Base-by-base conservation (phyloP, 2,329 filamentous ascomycete genomes). In the Juglanconis juglandina region DNA sequence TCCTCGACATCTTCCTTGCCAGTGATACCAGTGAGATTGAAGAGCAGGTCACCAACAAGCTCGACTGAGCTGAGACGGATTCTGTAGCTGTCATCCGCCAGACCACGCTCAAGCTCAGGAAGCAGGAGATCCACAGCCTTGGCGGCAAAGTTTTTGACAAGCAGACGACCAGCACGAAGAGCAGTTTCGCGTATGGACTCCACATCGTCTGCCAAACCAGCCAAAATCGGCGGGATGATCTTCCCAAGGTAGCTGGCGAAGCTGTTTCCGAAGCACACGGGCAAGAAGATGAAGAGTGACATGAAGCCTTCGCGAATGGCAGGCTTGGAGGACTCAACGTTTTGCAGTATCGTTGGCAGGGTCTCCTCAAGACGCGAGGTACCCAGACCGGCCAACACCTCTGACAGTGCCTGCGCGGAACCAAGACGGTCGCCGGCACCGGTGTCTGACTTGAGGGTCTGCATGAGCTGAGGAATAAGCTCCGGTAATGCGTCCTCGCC, bases 221-320 rank as follows among this genome's bases (percentile, higher is more conserved):
- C 87, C 65, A 99, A 82, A 69, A 99, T 98, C 24, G 95, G 90
- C 17, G 95, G 96, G 68, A 99, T 96, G 69, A 99, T 96, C 72
- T 88, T 92, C 76, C 88, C 91, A 63, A 99, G 88, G 71, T 99
- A 99, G 71, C 92, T 92, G 67, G 95, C 90, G 71, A 99, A 99
- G 74, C 93, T 96, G 82, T 99, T 99, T 70, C 95, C 95, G 69
- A 99, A 99, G 77, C 95, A 99, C 56, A 96, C 95, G 11, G 95
- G 95, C 78, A 99, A 86, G 84, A 97, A 99, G 67, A 99, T 98
- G 77, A 99, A 99, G 46, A 99, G 84, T 7, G 95, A 97, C 95
- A 99, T 99, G 79, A 99, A 99, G 50, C 95, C 95, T 80, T 99
- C 95, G 68, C 95, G 88, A 65, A 99, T 92, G 58, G 92, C 87